Evolutionary conservation across 208 protist species (phyloP), one percentile per base, ranked within the genome.

Genomic region (Trypanosoma rangeli): DNA sequence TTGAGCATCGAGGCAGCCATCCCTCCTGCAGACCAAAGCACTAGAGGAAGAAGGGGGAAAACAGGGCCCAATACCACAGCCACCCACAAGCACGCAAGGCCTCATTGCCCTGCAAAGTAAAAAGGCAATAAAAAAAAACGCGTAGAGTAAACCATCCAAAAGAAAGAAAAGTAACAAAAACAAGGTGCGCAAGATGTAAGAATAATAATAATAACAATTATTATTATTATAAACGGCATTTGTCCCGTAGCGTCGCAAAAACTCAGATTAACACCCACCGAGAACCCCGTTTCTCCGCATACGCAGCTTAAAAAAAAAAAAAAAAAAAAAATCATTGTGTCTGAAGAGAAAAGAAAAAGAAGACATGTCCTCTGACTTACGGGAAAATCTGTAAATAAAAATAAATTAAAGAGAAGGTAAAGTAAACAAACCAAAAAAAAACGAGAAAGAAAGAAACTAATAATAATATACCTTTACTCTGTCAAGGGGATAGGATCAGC

Each of bases 11-110:
- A 12, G 68, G 5, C 20, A 1, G 64, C 39, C 35, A 62, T n/a
- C 16, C 61, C 13, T 63, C 31, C 26, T 33, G 44, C 54, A 57
- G 33, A 42, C 5, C 10, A 75, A 64, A 8, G 3, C 58, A 64
- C 7, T 24, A 12, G n/a, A 53, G n/a, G 9, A 53, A 53, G 24
- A 53, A 5, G n/a, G 22, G 9, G 9, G 72, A 70, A 55, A 73
- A 3, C 69, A 59, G 76, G 70, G 53, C 28, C 42, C 26, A 56
- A 57, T 24, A 26, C 48, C 20, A n/a, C 15, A 37, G 42, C 42
- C 8, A 46, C 13, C 42, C 42, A 16, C 13, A 46, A 16, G 42
- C 3, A 46, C 42, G 42, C 42, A 46, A 16, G 8, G 12, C 42
- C 3, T 16, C 42, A 9, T 46, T 46, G 42, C 42, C 42, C 1